Conservation (phyloP, 768 basidiomycete genomes). For the Ramaria sp. region DNA sequence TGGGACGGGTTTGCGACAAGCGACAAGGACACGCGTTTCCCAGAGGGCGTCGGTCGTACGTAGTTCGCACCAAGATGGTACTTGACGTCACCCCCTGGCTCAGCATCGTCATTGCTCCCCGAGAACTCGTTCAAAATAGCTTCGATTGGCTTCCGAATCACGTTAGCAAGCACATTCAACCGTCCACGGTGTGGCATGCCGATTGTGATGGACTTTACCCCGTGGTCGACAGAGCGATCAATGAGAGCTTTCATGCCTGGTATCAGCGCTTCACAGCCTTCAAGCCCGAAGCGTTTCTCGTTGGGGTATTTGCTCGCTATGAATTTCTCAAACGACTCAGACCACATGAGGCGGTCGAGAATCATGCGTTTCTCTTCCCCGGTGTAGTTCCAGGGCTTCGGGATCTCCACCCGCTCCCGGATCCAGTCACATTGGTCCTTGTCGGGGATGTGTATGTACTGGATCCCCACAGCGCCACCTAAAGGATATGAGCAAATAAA, state of each 20-base stretch:
- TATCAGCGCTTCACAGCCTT: slow-evolving; percentile 94
- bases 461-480: slow-evolving; percentile 84
- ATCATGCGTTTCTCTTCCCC: slow-evolving; percentile 99
- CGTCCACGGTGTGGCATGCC: slow-evolving; percentile 99
- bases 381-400: slow-evolving; percentile 95
- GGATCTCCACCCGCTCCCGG: slow-evolving; percentile 87
- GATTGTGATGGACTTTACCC: slow-evolving; percentile 91
- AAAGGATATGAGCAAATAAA: slow-evolving; percentile 9
- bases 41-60: slow-evolving; percentile 92
- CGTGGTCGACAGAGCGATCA: slow-evolving; percentile 93
- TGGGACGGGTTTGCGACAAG: slow-evolving; percentile 99
- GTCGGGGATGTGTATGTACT: slow-evolving; percentile 94
- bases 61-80: slow-evolving; percentile 99
- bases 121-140: slow-evolving; percentile 96
- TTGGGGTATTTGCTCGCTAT: slow-evolving; percentile 98
- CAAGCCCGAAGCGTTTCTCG: slow-evolving; percentile 98
- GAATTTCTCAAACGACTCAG: slow-evolving; percentile 98
- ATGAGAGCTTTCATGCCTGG: slow-evolving; percentile 99
- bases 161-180: slow-evolving; percentile 95
- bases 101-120: slow-evolving; percentile 59
- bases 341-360: slow-evolving; percentile 98
- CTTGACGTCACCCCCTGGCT: slow-evolving; percentile 94
- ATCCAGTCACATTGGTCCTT: slow-evolving; percentile 99
- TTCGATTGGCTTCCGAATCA: slow-evolving; percentile 96
- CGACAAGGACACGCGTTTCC: slow-evolving; percentile 95